Conservation (phyloP, 2,329 filamentous ascomycete genomes). For the Clonostachys solani region DNA sequence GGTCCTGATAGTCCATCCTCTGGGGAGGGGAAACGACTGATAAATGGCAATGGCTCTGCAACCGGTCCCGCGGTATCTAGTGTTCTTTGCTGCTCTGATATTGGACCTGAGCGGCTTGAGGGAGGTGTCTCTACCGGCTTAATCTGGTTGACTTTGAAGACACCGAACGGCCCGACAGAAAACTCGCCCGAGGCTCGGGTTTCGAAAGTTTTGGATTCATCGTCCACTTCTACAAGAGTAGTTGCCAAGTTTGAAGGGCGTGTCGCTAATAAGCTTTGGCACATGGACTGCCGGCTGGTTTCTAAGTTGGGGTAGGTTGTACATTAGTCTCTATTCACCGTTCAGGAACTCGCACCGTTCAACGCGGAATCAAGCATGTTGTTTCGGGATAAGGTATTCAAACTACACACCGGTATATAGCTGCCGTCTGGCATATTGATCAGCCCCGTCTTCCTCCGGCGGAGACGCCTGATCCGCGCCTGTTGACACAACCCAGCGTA, state of each 20-base stretch:
- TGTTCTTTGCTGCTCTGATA: not conserved
- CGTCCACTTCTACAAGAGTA: no score
- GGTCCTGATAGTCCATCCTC: not conserved
- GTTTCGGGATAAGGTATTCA: not conserved
- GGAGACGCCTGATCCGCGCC: not conserved
- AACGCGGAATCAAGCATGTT: no score
- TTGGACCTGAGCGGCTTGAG: no score
- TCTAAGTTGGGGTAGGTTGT: not conserved
- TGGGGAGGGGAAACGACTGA: no score
- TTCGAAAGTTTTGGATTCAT: no score
- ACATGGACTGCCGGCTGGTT: not conserved
- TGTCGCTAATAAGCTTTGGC: not conserved
- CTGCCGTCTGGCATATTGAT: not conserved
- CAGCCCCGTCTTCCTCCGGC: not conserved
- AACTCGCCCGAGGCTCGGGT: not conserved
- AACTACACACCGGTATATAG: not conserved
- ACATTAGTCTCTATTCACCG: not conserved
- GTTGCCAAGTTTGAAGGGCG: not conserved
- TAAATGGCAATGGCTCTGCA: no score
- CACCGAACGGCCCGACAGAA: not conserved
- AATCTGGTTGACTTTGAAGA: not conserved
- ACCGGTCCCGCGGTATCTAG: not conserved
- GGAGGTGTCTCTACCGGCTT: not conserved
- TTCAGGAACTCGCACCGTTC: no score
- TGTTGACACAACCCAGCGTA: not conserved